A percentile compares a stretch with the other conserved stretches of the same genome.
Conservation (phyloP, 2,329 filamentous ascomycete genomes). For the Xylariaceae sp. region DNA sequence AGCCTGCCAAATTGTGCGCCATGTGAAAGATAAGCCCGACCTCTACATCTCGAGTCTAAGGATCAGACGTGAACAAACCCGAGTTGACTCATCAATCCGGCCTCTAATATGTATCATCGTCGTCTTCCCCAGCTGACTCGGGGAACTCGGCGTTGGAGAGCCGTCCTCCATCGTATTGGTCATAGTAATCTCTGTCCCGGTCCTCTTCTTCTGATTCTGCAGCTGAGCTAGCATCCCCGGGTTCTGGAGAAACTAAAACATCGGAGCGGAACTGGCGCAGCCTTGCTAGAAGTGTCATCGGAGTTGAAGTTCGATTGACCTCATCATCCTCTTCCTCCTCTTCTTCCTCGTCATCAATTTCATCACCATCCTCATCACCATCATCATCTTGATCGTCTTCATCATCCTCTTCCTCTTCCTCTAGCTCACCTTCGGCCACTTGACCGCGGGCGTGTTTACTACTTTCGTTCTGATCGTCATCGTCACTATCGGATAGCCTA, state of each 20-base stretch:
- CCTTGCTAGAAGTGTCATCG: constrained; percentile 10
- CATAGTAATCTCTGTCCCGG: constrained; percentile 4
- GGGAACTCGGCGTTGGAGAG: constrained; percentile 15
- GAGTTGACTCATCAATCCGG: too few species aligned
- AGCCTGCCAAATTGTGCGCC: too few species aligned
- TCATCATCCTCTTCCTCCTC: constrained; percentile 1
- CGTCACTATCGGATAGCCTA: constrained; percentile 14
- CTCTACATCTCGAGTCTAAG: too few species aligned
- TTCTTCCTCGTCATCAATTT: not conserved
- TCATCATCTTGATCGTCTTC: constrained; percentile 6
- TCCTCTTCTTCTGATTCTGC: constrained; percentile 10
- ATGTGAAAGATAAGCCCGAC: too few species aligned
- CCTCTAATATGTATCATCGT: not conserved
- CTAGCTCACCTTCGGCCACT: constrained; percentile 5
- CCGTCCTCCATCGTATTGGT: not conserved
- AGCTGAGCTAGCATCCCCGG: constrained; percentile 3
- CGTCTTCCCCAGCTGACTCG: constrained; percentile 14
- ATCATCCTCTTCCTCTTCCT: constrained; percentile 14
- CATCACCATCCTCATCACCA: not conserved
- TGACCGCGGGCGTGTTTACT: not conserved
- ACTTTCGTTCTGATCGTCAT: constrained; percentile 15
- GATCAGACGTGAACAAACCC: too few species aligned
- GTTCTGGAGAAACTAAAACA: constrained; percentile 11
- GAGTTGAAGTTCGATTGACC: not conserved
- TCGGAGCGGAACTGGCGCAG: constrained; percentile 20